These are phyloP conservation scores for Saccharomycopsis capsularis DNA, from an alignment of 805 yeast genomes.

Conservation along the genomic window DNA sequence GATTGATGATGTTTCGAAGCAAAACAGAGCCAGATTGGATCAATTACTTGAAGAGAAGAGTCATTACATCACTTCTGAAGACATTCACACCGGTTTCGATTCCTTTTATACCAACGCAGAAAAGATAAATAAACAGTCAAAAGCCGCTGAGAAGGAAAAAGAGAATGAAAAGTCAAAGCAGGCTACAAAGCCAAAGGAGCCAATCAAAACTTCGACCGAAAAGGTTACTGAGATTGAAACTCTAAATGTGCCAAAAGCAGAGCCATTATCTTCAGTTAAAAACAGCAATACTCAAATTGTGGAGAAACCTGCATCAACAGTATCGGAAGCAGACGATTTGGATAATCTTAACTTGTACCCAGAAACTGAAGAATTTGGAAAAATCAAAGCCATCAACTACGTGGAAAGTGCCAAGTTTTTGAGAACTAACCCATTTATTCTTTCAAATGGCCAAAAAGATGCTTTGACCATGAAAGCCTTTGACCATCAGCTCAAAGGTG, in stretches of 20 bases:
- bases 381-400: constrained; percentile 44
- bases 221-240: constrained; percentile 29
- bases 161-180: constrained; percentile 26
- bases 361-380: constrained; percentile 60
- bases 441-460: constrained; percentile 81
- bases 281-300: constrained; percentile 17
- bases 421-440: constrained; percentile 51
- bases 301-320: constrained; percentile 9
- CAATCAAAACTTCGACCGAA: constrained; percentile 27
- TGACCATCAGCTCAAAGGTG: constrained; percentile 65
- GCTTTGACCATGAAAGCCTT: constrained; percentile 90
- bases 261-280: constrained; percentile 19
- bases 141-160: constrained; percentile 68
- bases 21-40: constrained; percentile 59
- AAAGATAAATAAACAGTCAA: constrained; percentile 24
- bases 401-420: constrained; percentile 46
- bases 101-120: constrained; percentile 21
- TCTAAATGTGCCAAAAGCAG: constrained; percentile 24
- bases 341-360: constrained; percentile 52
- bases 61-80: constrained; percentile 78
- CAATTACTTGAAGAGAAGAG: constrained; percentile 65
- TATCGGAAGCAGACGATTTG: constrained; percentile 24
- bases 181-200: constrained; percentile 23
- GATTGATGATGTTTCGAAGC: constrained; percentile 57
- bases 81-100: constrained; percentile 87